Evolutionary conservation across 2,329 filamentous ascomycete species (phyloP), one percentile per base, ranked within the genome.

Genomic region (Tolypocladium paradoxum): DNA sequence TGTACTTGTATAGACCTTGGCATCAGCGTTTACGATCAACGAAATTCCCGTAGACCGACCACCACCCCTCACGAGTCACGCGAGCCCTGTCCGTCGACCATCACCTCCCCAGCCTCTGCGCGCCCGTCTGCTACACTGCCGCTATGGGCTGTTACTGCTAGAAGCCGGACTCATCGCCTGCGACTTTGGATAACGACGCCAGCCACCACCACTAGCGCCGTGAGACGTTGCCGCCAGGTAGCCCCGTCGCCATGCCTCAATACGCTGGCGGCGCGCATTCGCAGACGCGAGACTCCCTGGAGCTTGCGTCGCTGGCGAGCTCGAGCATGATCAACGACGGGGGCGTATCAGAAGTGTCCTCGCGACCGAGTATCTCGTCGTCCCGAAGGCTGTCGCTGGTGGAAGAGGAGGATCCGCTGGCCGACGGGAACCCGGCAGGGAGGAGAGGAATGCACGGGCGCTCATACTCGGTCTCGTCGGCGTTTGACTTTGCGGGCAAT

Each of bases 401-500:
- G 27, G 88, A 92, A 65, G 84, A 88, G 63, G 87, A 95, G 61
- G 90, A 95, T 64, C 88, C 90, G 20, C 76, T 95, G 54, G 63
- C 70, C 55, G 75, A 77, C 43, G 77, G 76, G 56, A 81, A 83
- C 65, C 74, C 73, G 51, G 81, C 74, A 33, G 58, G 58, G 24
- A 53, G 68, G 70, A 64, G 70, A 48, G 64, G 71, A 8, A 43
- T 36, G 27, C 48, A 22, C 22, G 24, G 34, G 33, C 86, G 92
- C 57, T 87, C 89, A 20, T 96, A 92, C 71, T 96, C 91, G 12
- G 82, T 95, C 48, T 90, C 88, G 12, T 97, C 92, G 6, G 90
- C 88, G 52, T 99, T 99, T 70, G 92, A 97, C 72, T 96, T 96
- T 68, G 85, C 88, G n/a, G 83, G 87, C 54, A 95, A 90, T 62